Base-by-base conservation (phyloP, 108 stramenopile species). In the Cyclotella baltica region DNA sequence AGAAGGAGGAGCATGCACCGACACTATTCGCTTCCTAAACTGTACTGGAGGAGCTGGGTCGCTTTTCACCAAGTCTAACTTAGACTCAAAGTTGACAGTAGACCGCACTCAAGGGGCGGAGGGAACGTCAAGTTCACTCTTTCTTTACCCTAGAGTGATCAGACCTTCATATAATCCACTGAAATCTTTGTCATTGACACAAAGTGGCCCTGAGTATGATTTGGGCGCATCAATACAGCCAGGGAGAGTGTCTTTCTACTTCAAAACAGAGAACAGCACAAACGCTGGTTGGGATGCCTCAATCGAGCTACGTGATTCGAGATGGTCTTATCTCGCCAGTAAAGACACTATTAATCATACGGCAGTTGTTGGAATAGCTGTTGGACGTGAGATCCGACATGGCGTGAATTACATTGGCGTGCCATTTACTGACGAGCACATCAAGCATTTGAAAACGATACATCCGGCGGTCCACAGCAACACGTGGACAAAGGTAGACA, bases 401-500 rank as follows among this genome's bases (percentile, higher is more conserved):
- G 86, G 88, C 18, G 88, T 81, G 58, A 67, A 81, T 51, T 81
- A 81, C 48, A 87, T 85, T 56, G 84, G 83, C 0, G 62, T 72
- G 15, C 83, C 88, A 20, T 87, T 81, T 25, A 87, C 84, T 46
- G 75, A 83, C 29, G 48, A 75, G 22, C 67, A 78, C 34, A 38
- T 77, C 36, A 75, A 78, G 15, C 23, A 40, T 22, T 18, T 84
- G 37, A 11, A 53, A 4, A 59, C 33, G 20, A 73, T 86, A 34
- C 37, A 40, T 11, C 23, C 72, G 3, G 34, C 35, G 0, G 31
- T 67, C 35, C 28, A 69, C 31, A 66, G 62, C 50, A 76, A 70
- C 29, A 66, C 58, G n/a, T 96, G 95, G 95, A 92, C 91, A 65
- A 96, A 96, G 75, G 84, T 96, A 25, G 95, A 96, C 64, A 84